Base-by-base conservation (phyloP, 1,284 basidiomycete genomes). In the Malassezia equina region DNA sequence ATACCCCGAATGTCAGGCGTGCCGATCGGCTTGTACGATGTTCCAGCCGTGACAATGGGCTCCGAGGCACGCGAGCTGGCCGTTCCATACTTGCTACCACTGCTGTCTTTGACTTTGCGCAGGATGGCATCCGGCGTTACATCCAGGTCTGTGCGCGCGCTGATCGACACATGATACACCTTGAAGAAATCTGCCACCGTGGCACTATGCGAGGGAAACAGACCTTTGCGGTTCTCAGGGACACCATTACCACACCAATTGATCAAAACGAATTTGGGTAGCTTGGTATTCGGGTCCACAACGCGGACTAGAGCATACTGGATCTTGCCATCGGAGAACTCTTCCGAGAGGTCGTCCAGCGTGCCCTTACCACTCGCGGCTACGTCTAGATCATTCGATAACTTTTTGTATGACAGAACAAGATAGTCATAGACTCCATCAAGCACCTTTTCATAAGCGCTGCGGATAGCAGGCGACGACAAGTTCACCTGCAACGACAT, bases 281-380 rank as follows among this genome's bases (percentile, higher is more conserved):
- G 80, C 64, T 85, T 79, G 69, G 83, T 86, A 84, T 91, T 89
- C 36, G 86, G 84, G 76, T 96, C 93, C 58, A 82, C 82, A 36
- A 96, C 89, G 55, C 88, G 80, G 3, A 81, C 84, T 69, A 95
- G 94, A 9, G 89, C 93, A 72, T 93, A 98, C 77, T 95, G 90
- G 52, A 95, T 90, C 64, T 88, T 81, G 59, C 90, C 91, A 74
- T 95, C 90, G 40, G 84, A 86, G 76, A 95, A 95, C 76, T 94
- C 90, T 61, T 95, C 91, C 68, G 86, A 82, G 17, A 95, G 79
- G 69, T 93, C 90, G 61, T 93, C 88, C 11, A 98, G 80, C 0
- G 90, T 88, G 45, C 69, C 71, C 6, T 67, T 62, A 13, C 59
- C 66, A 2, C 84, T 86, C 1, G 81, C 80, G 75, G 91, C 88